Conservation (phyloP, 352 stramenopile species). For the Globisporangium middletonii region DNA sequence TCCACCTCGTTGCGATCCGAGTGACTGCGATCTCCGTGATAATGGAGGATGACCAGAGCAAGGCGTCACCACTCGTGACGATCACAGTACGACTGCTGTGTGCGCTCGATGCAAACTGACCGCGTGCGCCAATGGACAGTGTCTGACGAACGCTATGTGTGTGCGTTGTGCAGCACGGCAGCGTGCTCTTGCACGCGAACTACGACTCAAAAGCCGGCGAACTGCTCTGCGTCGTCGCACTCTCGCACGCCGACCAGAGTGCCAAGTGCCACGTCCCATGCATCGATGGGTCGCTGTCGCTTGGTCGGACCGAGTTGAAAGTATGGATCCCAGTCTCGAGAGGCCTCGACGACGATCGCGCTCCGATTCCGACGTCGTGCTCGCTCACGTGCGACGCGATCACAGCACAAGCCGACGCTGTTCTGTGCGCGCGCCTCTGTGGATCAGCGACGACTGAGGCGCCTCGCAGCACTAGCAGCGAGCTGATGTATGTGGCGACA, state of each 20-base stretch:
- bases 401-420: neutral
- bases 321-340: slow-evolving; percentile 20
- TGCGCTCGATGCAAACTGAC: neutral
- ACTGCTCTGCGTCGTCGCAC: slow-evolving; percentile 12
- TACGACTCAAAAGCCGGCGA: slow-evolving; percentile 18
- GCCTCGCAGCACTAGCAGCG: neutral
- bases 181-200: slow-evolving; percentile 13
- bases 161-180: slow-evolving; percentile 19
- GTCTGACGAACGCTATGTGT: slow-evolving; percentile 3
- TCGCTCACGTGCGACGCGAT: slow-evolving; percentile 4
- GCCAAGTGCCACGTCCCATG: neutral
- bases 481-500: neutral
- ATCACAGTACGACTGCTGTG: slow-evolving; percentile 6
- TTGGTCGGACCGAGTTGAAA: slow-evolving; percentile 23
- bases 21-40: slow-evolving; percentile 27
- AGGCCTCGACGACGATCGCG: slow-evolving; percentile 7
- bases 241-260: slow-evolving; percentile 10
- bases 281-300: slow-evolving; percentile 4
- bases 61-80: slow-evolving; percentile 7
- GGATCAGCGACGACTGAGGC: neutral
- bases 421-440: neutral
- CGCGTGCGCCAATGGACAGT: neutral
- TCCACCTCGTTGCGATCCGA: slow-evolving; percentile 28
- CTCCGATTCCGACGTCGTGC: slow-evolving; percentile 15
- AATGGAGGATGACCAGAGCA: slow-evolving; percentile 16